Percentiles rank a stretch among this genome's conserved stretches.
Conservation (phyloP, 163 green algal genomes). For the Scenedesmus sp. region DNA sequence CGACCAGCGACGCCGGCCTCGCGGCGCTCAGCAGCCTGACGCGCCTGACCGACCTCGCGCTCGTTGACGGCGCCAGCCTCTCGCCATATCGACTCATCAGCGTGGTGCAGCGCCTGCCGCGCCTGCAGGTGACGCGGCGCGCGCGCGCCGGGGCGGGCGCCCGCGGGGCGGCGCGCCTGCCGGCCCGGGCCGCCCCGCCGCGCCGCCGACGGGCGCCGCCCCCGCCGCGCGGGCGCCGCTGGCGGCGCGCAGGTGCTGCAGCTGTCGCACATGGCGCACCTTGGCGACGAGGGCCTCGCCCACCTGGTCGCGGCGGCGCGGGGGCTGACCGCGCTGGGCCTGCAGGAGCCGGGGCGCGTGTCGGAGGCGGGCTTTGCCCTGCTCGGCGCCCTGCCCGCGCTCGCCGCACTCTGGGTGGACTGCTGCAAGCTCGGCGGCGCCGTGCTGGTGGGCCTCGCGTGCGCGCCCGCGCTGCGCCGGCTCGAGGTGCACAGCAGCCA, state of each 20-base stretch:
- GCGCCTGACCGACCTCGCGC: constrained; percentile 27
- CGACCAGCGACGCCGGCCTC: constrained; percentile 23
- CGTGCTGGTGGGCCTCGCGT: constrained; percentile 26
- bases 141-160: not conserved
- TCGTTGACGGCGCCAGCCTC: constrained; percentile 14
- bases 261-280: constrained; percentile 20
- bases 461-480: not conserved
- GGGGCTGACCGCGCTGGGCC: not conserved
- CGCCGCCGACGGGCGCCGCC: not conserved
- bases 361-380: constrained; percentile 40
- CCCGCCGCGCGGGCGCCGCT: not conserved
- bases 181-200: not conserved
- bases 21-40: constrained; percentile 35
- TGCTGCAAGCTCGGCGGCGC: constrained; percentile 25
- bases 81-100: constrained; percentile 19
- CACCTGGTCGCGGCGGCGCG: not conserved
- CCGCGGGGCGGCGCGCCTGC: not conserved
- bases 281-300: constrained; percentile 16
- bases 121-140: constrained; percentile 10
- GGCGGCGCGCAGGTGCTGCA: constrained; percentile 24
- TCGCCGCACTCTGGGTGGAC: constrained; percentile 32
- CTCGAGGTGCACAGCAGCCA: constrained; percentile 26
- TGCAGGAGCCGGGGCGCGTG: constrained; percentile 3
- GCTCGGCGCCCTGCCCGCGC: constrained; percentile 5
- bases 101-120: constrained; percentile 22